Conservation (phyloP, 306 rosid genomes). For the Dalbergia oliveri region DNA sequence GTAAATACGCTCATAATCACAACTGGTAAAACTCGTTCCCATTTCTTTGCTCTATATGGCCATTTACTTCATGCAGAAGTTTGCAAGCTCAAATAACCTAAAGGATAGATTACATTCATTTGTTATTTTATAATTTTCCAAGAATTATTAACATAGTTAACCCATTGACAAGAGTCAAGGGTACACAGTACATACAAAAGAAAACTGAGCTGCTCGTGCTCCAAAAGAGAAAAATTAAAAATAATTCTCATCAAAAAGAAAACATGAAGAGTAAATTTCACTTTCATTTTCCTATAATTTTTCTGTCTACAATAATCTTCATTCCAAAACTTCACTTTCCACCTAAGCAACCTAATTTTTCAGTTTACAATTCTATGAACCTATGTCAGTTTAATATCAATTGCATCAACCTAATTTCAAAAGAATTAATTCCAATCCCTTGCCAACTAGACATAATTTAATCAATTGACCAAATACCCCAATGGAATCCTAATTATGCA, state of each 20-base stretch:
- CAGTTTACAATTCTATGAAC: too few species aligned
- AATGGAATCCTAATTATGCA: too few species aligned
- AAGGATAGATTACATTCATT: not conserved
- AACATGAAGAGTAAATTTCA: not conserved
- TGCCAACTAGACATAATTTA: too few species aligned
- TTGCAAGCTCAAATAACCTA: not conserved
- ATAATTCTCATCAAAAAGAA: not conserved
- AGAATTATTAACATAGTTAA: not conserved
- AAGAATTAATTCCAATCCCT: too few species aligned
- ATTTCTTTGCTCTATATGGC: too few species aligned
- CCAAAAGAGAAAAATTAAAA: not conserved
- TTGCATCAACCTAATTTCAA: too few species aligned
- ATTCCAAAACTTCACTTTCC: conserved; percentile 6
- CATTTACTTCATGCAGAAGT: not conserved
- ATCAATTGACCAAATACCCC: too few species aligned
- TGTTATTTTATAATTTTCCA: too few species aligned
- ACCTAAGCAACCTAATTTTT: too few species aligned
- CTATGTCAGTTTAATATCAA: too few species aligned
- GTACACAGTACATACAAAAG: not conserved
- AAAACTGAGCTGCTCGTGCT: not conserved
- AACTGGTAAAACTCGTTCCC: too few species aligned
- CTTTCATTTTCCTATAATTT: conserved; percentile 2
- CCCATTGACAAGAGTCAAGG: not conserved
- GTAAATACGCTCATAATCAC: too few species aligned
- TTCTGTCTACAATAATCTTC: not conserved